Percentiles rank a stretch among this genome's conserved stretches.
Conservation (phyloP, 1,284 basidiomycete genomes). For the Paramarasmius palmivorus region DNA sequence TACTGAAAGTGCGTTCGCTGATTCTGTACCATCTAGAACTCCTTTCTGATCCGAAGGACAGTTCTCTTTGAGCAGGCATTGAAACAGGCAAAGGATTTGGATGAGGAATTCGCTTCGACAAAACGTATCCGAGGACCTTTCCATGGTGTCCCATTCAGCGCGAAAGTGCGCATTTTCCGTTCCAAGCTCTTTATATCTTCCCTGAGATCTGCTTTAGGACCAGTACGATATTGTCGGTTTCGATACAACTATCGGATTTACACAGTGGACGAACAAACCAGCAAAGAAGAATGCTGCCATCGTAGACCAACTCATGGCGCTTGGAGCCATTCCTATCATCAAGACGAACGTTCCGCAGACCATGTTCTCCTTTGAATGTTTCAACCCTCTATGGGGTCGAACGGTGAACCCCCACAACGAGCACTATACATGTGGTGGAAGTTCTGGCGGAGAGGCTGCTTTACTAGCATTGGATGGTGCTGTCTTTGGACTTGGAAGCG, state of each 20-base stretch:
- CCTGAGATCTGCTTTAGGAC: slow-evolving; percentile 47
- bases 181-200: background rate
- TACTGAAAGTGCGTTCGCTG: slow-evolving; percentile 62
- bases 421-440: slow-evolving; percentile 72
- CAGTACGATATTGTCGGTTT: slow-evolving; percentile 67
- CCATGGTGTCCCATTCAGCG: slow-evolving; percentile 80
- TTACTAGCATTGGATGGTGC: slow-evolving; percentile 76
- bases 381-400: slow-evolving; percentile 81
- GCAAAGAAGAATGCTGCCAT: slow-evolving; percentile 57
- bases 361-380: slow-evolving; percentile 84
- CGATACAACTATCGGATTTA: slow-evolving; percentile 76
- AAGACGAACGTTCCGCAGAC: slow-evolving; percentile 79
- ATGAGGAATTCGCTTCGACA: slow-evolving; percentile 63
- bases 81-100: slow-evolving; percentile 61
- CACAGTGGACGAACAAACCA: slow-evolving; percentile 64
- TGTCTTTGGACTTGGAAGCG: slow-evolving; percentile 77
- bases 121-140: slow-evolving; percentile 67
- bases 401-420: slow-evolving; percentile 73
- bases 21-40: background rate
- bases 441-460: slow-evolving; percentile 79
- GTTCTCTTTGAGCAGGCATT: slow-evolving; percentile 73
- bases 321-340: slow-evolving; percentile 49
- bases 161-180: slow-evolving; percentile 34
- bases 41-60: slow-evolving; percentile 24
- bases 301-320: slow-evolving; percentile 41